Conservation (phyloP, 2,329 filamentous ascomycete species). For the Exutisphaerella laricina region DNA sequence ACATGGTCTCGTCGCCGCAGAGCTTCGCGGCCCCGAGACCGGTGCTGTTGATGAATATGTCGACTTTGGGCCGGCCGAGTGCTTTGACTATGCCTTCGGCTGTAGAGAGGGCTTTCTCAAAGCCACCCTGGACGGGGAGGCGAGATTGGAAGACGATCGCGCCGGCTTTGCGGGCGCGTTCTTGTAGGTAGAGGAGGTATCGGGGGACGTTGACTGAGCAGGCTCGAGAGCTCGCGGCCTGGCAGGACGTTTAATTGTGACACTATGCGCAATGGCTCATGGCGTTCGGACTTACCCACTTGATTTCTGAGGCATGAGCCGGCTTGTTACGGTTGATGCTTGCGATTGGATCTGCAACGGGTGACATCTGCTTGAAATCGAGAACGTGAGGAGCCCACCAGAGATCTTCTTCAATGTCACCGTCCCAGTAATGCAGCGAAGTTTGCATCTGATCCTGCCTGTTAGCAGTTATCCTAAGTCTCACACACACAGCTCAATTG, state of each 20-base stretch:
- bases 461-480: no score
- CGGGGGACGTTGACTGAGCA: conserved; percentile 36
- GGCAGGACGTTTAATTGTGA: no score
- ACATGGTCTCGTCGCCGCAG: conserved; percentile 33
- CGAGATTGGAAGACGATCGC: conserved; percentile 27
- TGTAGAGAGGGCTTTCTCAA: conserved; percentile 27
- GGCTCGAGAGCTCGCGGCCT: conserved; percentile 32
- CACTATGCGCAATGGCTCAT: no score
- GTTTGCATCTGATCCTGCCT: conserved; percentile 26
- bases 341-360: conserved; percentile 14
- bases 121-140: conserved; percentile 27
- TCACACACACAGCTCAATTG: no score
- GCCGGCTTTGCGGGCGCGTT: conserved; percentile 25
- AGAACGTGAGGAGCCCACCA: conserved; percentile 39
- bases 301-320: conserved; percentile 18
- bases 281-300: no score
- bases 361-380: conserved; percentile 27
- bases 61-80: conserved; percentile 14
- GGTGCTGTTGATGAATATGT: conserved; percentile 39
- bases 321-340: conserved; percentile 24
- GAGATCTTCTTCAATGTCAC: conserved; percentile 23
- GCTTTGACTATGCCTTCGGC: conserved; percentile 22
- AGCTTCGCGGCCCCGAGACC: conserved; percentile 39
- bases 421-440: conserved; percentile 30
- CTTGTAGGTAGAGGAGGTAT: conserved; percentile 37